Evolutionary conservation across 2,329 filamentous ascomycete genomes (phyloP).

Genomic region (Alternaria consortialis): DNA sequence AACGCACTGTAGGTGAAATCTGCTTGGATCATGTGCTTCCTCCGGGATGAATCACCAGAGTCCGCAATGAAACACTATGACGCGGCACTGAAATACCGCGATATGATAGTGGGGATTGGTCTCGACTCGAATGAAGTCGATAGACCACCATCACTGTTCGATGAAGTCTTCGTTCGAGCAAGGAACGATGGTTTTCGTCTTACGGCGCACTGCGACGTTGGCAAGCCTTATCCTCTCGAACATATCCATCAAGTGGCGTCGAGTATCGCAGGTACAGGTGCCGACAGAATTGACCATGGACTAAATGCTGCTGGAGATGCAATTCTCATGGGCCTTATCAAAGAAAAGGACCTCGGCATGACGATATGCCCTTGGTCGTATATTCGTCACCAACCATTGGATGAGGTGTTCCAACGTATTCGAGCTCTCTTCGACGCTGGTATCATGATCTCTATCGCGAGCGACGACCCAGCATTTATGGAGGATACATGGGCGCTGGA

Average conservation of each 20-base stretch:
- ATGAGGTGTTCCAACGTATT: conserved; percentile 48
- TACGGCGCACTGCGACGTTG: conserved; percentile 63
- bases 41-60: conserved; percentile 53
- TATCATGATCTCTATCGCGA: conserved; percentile 13
- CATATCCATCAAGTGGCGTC: conserved; percentile 52
- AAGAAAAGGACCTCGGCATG: conserved; percentile 48
- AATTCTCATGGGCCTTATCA: conserved; percentile 46
- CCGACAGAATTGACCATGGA: conserved; percentile 56
- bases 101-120: conserved; percentile 57
- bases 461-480: conserved; percentile 60
- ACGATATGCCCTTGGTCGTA: conserved; percentile 57
- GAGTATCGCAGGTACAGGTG: conserved; percentile 37
- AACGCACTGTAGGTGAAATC: conserved; percentile 9
- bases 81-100: conserved; percentile 42
- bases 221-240: conserved; percentile 58
- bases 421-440: conserved; percentile 56
- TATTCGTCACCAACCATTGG: conserved; percentile 49
- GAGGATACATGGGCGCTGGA: conserved; percentile 61
- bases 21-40: conserved; percentile 56
- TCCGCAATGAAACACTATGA: conserved; percentile 45
- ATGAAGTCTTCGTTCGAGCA: background rate
- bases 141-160: conserved; percentile 8
- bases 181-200: conserved; percentile 58
- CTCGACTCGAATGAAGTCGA: conserved; percentile 60
- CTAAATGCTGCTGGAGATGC: conserved; percentile 51